These are phyloP conservation scores for Knoxia roxburghii DNA, from an alignment of 257 asterid genomes.

Conservation along the genomic window DNA sequence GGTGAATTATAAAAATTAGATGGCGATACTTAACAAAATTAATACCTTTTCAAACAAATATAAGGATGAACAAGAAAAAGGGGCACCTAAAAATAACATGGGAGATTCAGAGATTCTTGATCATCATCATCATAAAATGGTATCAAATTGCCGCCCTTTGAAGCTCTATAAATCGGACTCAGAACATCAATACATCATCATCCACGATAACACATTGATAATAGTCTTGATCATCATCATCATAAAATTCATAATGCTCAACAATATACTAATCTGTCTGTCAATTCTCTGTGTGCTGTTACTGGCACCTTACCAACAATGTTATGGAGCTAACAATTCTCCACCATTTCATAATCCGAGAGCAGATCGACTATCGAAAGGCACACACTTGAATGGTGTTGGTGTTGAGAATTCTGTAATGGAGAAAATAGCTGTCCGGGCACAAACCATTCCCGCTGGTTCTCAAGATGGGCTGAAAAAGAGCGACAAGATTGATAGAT, in stretches of 20 bases:
- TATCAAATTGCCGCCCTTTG: constrained; percentile 3
- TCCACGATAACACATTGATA: too few species aligned
- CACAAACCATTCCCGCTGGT: constrained; percentile 3
- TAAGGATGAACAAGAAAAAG: too few species aligned
- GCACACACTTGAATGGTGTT: background rate
- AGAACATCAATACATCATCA: background rate
- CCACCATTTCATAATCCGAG: background rate
- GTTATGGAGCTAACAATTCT: background rate
- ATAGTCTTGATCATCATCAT: background rate
- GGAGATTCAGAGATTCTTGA: too few species aligned
- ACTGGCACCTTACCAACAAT: background rate
- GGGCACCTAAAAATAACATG: too few species aligned
- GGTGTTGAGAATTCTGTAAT: background rate
- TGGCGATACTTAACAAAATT: too few species aligned
- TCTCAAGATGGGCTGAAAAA: constrained; percentile 29
- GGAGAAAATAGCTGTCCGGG: too few species aligned
- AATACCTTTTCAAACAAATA: too few species aligned
- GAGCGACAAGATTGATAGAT: constrained; percentile 29
- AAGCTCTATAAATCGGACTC: background rate
- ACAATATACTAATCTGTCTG: background rate
- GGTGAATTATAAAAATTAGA: too few species aligned
- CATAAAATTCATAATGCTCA: too few species aligned
- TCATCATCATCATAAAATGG: too few species aligned
- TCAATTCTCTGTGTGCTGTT: background rate
- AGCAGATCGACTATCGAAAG: background rate